Evolutionary conservation across 1,284 basidiomycete genomes (phyloP), one percentile per base, ranked within the genome.

Genomic region (Ceratobasidium sp.): DNA sequence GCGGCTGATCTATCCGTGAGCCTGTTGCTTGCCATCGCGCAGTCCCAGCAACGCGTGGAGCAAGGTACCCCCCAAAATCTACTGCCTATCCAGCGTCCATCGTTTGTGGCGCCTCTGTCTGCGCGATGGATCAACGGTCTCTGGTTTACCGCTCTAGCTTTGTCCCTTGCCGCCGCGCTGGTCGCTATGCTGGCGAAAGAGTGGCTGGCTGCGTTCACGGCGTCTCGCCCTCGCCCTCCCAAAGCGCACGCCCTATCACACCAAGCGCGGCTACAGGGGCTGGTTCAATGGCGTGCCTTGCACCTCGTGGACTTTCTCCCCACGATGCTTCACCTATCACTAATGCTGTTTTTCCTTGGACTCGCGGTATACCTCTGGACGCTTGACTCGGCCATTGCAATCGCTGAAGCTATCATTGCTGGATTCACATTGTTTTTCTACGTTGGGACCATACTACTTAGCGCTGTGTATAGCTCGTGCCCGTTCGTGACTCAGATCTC

Each of bases 61-160:
- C 56, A 41, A 29, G 59, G 59, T 14, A 46, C 59, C 13, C 14
- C 71, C 1, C 29, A 46, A 46, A 19, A 19, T 8, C 1, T 46
- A n/a, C 59, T 27, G 13, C 29, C 34, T 5, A 34, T 56, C 3
- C 31, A 46, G 19, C 68, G 19, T 1, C 56, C 56, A 6, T 0
- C 2, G 13, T 61, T 63, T 27, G 24, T 29, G 3, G 4, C 56
- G 13, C 8, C 59, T 14, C 19, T 48, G 6, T 46, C 24, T 7
- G 59, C 71, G 2, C 58, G 39, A 1, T 48, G 58, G 37, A 56
- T 74, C n/a, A 74, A 74, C 29, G 43, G 71, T n/a, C 59, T 74
- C 5, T 74, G 71, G 71, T 74, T 62, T 34, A 41, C 48, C 13
- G 37, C 71, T 8, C 71, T 74, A 22, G 43, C 59, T 22, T 41